phyloP scores from a whole-genome alignment of 1,284 basidiomycete species.

The Thecaphora frezii region DNA sequence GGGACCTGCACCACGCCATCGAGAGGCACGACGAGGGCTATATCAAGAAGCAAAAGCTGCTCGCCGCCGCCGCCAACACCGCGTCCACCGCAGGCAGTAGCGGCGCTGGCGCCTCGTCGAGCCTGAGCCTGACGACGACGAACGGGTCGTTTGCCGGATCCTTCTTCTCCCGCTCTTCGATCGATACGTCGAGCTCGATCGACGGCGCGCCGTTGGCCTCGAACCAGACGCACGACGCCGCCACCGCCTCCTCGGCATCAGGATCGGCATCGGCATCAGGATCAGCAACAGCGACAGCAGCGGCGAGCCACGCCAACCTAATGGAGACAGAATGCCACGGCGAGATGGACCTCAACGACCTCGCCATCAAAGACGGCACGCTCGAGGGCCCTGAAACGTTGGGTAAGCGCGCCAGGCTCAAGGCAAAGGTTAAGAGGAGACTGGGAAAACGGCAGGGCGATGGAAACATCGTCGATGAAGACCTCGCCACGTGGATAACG shows the following conservation, averaged over 20 bases:
- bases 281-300: background rate
- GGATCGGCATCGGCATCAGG: too few species aligned
- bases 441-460: constrained; percentile 39
- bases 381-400: constrained; percentile 16
- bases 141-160: background rate
- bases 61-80: constrained; percentile 12
- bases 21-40: constrained; percentile 42
- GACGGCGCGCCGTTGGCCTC: background rate
- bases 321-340: constrained; percentile 6
- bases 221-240: too few species aligned
- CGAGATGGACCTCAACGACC: constrained; percentile 26
- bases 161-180: background rate
- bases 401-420: constrained; percentile 34
- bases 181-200: background rate
- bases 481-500: constrained; percentile 45
- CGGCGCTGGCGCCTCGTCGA: constrained; percentile 1
- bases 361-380: constrained; percentile 11
- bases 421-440: constrained; percentile 34
- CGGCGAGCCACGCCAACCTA: background rate
- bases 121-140: constrained; percentile 2
- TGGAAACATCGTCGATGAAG: constrained; percentile 37
- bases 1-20: constrained; percentile 46
- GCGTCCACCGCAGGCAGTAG: constrained; percentile 4
- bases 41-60: constrained; percentile 29
- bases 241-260: too few species aligned